Evolutionary conservation across 2,329 filamentous ascomycete genomes (phyloP).

Genomic region (Colletotrichum sp.): DNA sequence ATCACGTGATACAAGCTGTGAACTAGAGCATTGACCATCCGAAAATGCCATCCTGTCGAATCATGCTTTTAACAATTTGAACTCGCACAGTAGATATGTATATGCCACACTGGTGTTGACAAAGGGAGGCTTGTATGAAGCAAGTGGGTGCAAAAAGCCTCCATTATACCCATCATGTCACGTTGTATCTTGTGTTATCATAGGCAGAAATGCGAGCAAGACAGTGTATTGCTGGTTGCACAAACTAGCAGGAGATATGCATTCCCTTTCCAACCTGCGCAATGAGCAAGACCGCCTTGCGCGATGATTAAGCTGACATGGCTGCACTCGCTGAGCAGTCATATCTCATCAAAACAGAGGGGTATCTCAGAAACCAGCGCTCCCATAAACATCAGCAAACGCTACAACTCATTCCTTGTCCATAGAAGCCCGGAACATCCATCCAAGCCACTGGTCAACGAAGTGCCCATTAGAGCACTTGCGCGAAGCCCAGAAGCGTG

Average conservation of each 20-base stretch:
- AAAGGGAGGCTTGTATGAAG: neutral
- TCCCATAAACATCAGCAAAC: conserved; percentile 10
- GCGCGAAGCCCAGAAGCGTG: neutral
- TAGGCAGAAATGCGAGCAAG: neutral
- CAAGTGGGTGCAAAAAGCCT: neutral
- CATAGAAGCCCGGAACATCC: neutral
- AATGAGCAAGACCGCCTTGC: neutral
- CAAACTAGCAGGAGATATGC: neutral
- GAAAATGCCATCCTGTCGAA: neutral
- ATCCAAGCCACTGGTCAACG: neutral
- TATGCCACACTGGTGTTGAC: neutral
- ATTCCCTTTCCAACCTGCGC: neutral
- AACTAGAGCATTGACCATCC: neutral
- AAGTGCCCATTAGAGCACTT: conserved; percentile 4
- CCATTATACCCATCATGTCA: neutral
- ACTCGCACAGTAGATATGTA: neutral
- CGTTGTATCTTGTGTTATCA: neutral
- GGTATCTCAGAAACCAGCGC: conserved; percentile 23
- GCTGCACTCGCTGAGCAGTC: neutral
- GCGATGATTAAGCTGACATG: conserved; percentile 14
- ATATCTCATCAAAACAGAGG: conserved; percentile 21
- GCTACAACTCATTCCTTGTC: neutral
- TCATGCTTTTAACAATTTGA: neutral
- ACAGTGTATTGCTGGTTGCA: neutral
- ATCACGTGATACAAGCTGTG: neutral